phyloP scores from a whole-genome alignment of 2,329 filamentous ascomycete genomes.

The Chaetomium olivaceum region DNA sequence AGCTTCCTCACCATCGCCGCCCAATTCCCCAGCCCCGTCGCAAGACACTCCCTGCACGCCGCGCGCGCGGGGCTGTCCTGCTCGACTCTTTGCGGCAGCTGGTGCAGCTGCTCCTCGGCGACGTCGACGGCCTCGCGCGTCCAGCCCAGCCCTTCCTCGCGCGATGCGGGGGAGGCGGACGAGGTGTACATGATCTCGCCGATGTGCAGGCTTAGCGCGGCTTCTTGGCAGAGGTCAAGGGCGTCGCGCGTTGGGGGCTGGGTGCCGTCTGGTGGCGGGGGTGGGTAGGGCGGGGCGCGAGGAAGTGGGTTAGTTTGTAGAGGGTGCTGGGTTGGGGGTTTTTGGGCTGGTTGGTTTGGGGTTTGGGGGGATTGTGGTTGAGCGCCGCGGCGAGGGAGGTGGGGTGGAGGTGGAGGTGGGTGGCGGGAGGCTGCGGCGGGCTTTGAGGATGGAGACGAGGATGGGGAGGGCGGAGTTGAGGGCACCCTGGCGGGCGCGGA shows the following conservation, averaged over 20 bases:
- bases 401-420: not conserved
- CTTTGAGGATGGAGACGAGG: constrained; percentile 79
- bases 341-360: constrained; percentile 10
- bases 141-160: constrained; percentile 79
- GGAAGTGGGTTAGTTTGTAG: constrained; percentile 35
- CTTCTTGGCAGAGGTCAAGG: constrained; percentile 76
- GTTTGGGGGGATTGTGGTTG: constrained; percentile 5
- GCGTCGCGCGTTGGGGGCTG: constrained; percentile 64
- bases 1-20: constrained; percentile 72
- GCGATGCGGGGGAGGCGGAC: constrained; percentile 43
- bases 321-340: constrained; percentile 3
- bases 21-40: constrained; percentile 80
- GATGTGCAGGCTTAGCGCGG: constrained; percentile 83
- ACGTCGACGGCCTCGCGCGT: constrained; percentile 83
- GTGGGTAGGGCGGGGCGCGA: constrained; percentile 65
- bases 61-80: constrained; percentile 48
- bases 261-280: constrained; percentile 69
- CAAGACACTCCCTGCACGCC: constrained; percentile 75
- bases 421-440: constrained; percentile 62
- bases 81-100: constrained; percentile 38
- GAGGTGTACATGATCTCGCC: constrained; percentile 87
- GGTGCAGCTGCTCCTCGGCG: constrained; percentile 67
- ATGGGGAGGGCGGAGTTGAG: constrained; percentile 73
- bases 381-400: constrained; percentile 34
- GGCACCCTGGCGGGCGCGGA: constrained; percentile 70